A percentile compares a stretch with the other conserved stretches of the same genome.
Evolutionary conservation across 108 stramenopile species (phyloP).

Genomic region (Schizochytrium sp.): DNA sequence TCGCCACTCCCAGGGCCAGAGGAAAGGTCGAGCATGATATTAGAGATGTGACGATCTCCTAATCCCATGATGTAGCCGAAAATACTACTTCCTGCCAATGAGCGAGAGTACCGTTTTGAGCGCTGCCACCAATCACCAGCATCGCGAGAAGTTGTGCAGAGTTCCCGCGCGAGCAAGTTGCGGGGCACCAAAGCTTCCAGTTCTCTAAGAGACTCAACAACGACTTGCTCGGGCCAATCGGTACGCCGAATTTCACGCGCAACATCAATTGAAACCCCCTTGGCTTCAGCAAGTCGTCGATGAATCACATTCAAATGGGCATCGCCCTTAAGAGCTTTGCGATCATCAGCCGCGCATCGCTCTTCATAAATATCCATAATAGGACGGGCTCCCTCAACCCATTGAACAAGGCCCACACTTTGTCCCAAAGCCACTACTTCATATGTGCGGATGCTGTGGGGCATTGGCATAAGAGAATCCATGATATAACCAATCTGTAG

Average conservation of each 20-base stretch:
- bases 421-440: conserved; percentile 47
- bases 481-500: conserved; percentile 55
- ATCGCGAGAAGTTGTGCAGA: not conserved
- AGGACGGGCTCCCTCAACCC: conserved; percentile 57
- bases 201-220: not conserved
- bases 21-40: conserved; percentile 73
- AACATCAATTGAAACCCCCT: not conserved
- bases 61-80: conserved; percentile 71
- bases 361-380: conserved; percentile 3
- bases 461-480: not conserved
- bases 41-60: conserved; percentile 79
- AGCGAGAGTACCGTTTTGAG: conserved; percentile 1
- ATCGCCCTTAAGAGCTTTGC: not conserved
- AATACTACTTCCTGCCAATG: conserved; percentile 22
- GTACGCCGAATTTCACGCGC: conserved; percentile 15
- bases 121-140: not conserved
- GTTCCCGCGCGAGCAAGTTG: conserved; percentile 22
- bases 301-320: conserved; percentile 10
- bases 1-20: conserved; percentile 48
- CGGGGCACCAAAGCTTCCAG: not conserved
- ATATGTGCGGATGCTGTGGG: conserved; percentile 48
- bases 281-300: not conserved
- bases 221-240: conserved; percentile 11
- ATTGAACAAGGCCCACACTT: conserved; percentile 61
- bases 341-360: not conserved